phyloP scores from a whole-genome alignment of 805 yeast species.

The Lipomyces mesembrius region DNA sequence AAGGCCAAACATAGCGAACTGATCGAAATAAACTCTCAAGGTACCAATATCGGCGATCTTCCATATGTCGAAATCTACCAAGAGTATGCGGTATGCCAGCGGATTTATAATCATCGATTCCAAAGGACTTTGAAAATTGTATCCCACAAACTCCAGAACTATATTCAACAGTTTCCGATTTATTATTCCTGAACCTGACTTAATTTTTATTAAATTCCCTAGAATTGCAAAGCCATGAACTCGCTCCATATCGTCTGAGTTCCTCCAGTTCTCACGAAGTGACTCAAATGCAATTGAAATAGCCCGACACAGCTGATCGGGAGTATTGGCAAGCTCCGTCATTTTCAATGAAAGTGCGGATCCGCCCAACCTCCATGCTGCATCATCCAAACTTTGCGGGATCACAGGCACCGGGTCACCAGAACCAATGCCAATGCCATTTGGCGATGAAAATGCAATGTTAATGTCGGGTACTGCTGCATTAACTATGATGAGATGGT shows the following conservation, averaged over 20 bases:
- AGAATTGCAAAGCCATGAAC: slow-evolving; percentile 65
- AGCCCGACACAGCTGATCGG: slow-evolving; percentile 45
- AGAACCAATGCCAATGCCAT: slow-evolving; percentile 33
- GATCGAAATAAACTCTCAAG: slow-evolving; percentile 59
- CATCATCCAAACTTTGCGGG: slow-evolving; percentile 36
- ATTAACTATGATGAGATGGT: slow-evolving; percentile 32
- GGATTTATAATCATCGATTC: slow-evolving; percentile 64
- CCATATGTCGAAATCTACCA: slow-evolving; percentile 70
- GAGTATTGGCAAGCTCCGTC: slow-evolving; percentile 52
- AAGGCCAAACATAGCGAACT: slow-evolving; percentile 57
- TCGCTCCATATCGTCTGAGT: slow-evolving; percentile 61
- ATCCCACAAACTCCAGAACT: slow-evolving; percentile 61
- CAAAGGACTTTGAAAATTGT: slow-evolving; percentile 54
- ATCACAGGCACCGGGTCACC: slow-evolving; percentile 35
- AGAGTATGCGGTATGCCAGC: slow-evolving; percentile 59
- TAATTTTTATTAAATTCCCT: slow-evolving; percentile 57
- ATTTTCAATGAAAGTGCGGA: slow-evolving; percentile 53
- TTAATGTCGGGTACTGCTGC: slow-evolving; percentile 35
- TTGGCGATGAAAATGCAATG: slow-evolving; percentile 30
- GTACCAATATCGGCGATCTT: slow-evolving; percentile 51
- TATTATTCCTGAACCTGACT: slow-evolving; percentile 45
- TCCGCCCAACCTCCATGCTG: slow-evolving; percentile 55
- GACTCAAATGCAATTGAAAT: slow-evolving; percentile 52
- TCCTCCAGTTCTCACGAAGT: slow-evolving; percentile 56
- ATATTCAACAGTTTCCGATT: slow-evolving; percentile 53